These are phyloP conservation scores for Leptodontidium sp. DNA, from an alignment of 2,329 filamentous ascomycete genomes.

Conservation along the genomic window DNA sequence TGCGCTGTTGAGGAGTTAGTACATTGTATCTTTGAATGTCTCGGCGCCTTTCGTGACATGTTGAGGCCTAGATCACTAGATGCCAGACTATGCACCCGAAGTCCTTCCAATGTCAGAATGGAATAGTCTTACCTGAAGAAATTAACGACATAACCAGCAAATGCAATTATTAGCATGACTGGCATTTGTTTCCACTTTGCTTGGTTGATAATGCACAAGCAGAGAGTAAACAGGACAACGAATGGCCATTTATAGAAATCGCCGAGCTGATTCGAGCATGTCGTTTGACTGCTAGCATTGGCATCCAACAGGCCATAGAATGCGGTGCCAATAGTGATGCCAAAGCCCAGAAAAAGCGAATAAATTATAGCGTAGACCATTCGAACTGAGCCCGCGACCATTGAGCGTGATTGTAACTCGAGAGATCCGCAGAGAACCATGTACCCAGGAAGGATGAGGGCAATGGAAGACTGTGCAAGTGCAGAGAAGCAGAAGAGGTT, in stretches of 20 bases:
- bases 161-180: constrained; percentile 77
- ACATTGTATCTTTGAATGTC: not conserved
- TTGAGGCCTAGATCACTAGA: not conserved
- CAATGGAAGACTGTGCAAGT: constrained; percentile 70
- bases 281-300: constrained; percentile 55
- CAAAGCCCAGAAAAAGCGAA: constrained; percentile 64
- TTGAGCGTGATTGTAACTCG: constrained; percentile 62
- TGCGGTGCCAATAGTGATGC: constrained; percentile 63
- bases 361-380: constrained; percentile 68
- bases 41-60: not conserved
- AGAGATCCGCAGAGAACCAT: constrained; percentile 65
- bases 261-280: constrained; percentile 56
- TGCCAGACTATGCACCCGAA: not conserved
- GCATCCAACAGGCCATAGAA: constrained; percentile 61
- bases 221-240: constrained; percentile 76
- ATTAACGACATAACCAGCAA: constrained; percentile 78
- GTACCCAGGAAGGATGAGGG: constrained; percentile 71
- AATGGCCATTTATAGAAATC: constrained; percentile 72
- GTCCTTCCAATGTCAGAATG: no score
- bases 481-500: constrained; percentile 72
- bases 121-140: constrained; percentile 62
- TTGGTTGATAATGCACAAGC: constrained; percentile 79
- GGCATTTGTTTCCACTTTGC: constrained; percentile 84
- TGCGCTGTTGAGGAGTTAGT: constrained; percentile 48
- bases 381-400: constrained; percentile 63